Percentiles rank a stretch among this genome's conserved stretches.
Conservation (phyloP, 257 asterid genomes). For the Nicotiana undulata region DNA sequence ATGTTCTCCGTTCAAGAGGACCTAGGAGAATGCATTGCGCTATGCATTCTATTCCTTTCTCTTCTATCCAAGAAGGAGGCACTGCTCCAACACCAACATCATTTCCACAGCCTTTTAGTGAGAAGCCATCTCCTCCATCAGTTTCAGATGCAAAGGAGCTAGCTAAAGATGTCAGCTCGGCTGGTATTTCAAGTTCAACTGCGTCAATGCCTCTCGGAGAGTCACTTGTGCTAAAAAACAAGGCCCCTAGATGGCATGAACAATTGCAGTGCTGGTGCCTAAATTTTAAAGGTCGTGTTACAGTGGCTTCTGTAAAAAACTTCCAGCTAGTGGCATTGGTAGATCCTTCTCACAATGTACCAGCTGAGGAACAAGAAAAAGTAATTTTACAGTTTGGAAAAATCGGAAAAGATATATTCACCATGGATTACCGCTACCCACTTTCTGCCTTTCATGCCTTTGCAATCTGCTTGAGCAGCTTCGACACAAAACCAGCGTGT, state of each 20-base stretch:
- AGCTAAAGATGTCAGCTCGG: background rate
- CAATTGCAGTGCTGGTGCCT: slow-evolving; percentile 30
- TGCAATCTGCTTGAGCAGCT: slow-evolving; percentile 23
- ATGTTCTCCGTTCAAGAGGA: slow-evolving; percentile 23
- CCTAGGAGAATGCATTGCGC: slow-evolving; percentile 26
- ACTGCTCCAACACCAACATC: slow-evolving; percentile 23
- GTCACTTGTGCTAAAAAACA: slow-evolving; percentile 14
- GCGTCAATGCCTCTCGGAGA: background rate
- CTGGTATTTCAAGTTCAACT: background rate
- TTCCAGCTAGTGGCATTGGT: slow-evolving; percentile 24
- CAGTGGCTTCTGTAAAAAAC: slow-evolving; percentile 28
- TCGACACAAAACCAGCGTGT: slow-evolving; percentile 27
- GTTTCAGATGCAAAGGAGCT: slow-evolving; percentile 4
- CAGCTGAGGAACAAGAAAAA: slow-evolving; percentile 17
- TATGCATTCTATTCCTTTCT: slow-evolving; percentile 6
- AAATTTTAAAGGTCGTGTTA: slow-evolving; percentile 25
- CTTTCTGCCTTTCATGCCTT: slow-evolving; percentile 16
- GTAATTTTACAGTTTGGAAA: slow-evolving; percentile 27
- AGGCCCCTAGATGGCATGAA: slow-evolving; percentile 30
- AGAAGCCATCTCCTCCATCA: slow-evolving; percentile 2
- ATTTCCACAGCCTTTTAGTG: slow-evolving; percentile 5
- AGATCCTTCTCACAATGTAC: slow-evolving; percentile 12
- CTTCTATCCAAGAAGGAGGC: slow-evolving; percentile 13
- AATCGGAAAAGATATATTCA: slow-evolving; percentile 22
- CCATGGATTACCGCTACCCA: slow-evolving; percentile 19